Evolutionary conservation across 306 rosid species (phyloP), one percentile per base, ranked within the genome.

Genomic region (Quercus wislizeni): DNA sequence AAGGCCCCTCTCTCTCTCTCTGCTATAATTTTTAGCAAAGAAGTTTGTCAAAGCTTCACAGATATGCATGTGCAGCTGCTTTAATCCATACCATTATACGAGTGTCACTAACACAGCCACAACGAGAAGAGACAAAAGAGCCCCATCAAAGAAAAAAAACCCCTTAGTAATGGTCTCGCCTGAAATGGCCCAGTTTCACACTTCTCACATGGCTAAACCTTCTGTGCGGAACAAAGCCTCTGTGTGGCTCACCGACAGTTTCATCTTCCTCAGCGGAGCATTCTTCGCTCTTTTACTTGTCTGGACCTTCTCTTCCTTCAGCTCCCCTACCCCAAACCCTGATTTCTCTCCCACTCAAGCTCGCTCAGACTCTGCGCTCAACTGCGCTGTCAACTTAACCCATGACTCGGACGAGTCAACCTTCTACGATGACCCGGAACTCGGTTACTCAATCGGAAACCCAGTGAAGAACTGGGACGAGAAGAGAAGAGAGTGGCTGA

Each of bases 391-490:
- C 6, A 33, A 78, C 74, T 35, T 84, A 6, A 69, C 28, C 10
- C 27, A 46, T 19, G 98, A 92, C 83, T 84, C 95, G 6, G 80
- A 85, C 6, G 85, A 84, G n/a, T 56, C 20, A 0, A 88, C 88
- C 21, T 89, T 92, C 89, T 91, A 92, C 73, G 97, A 91, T 74
- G 92, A 91, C 69, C 92, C 86, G 9, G 80, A 82, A 52, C 69
- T 82, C 75, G 87, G 91, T 1, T 95, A 91, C 88, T 81, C 90
- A 12, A 86, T 95, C 14, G 91, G 81, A 9, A 74, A 54, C 2
- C 91, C 85, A 25, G 82, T 92, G 20, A 55, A 59, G 28, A 46
- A 84, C 73, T 95, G 98, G 98, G 97, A 95, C 69, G 85, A 87
- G 67, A 92, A 92, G 79, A 83, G 99, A 0, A 21, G 74, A 23